A percentile compares a stretch with the other conserved stretches of the same genome.
phyloP scores from a whole-genome alignment of 257 asterid genomes.

The Solanum bukasovii region DNA sequence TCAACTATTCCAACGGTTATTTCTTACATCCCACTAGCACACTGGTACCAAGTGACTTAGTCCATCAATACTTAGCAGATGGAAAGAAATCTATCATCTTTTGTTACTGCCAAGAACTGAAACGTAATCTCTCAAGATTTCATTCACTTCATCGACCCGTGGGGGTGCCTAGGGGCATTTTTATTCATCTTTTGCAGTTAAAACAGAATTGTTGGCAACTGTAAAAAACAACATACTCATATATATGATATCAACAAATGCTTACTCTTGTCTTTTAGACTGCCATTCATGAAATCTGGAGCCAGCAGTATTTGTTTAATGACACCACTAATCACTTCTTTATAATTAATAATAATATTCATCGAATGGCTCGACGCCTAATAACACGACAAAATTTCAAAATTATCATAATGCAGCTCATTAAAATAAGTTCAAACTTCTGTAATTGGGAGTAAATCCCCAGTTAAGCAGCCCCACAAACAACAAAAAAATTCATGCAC shows the following conservation, averaged over 20 bases:
- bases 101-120: background rate
- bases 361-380: background rate
- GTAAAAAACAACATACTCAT: background rate
- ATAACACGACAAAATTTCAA: constrained; percentile 4
- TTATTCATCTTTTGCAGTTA: background rate
- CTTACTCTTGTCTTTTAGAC: background rate
- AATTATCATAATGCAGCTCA: constrained; percentile 5
- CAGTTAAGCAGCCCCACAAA: constrained; percentile 9
- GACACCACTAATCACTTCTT: background rate
- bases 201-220: background rate
- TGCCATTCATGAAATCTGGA: constrained; percentile 5
- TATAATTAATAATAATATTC: constrained; percentile 14
- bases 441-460: constrained; percentile 29
- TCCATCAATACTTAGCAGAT: too few species aligned
- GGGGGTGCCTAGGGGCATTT: background rate
- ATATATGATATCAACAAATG: constrained; percentile 2
- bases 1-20: background rate
- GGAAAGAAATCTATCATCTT: background rate
- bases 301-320: constrained; percentile 3
- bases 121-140: background rate
- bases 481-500: constrained; percentile 7
- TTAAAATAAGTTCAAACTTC: constrained; percentile 21
- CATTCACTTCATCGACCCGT: background rate
- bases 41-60: background rate
- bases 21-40: background rate